These are phyloP conservation scores for Podospora pseudoanserina DNA, from an alignment of 495 filamentous ascomycete genomes.

Conservation along the genomic window DNA sequence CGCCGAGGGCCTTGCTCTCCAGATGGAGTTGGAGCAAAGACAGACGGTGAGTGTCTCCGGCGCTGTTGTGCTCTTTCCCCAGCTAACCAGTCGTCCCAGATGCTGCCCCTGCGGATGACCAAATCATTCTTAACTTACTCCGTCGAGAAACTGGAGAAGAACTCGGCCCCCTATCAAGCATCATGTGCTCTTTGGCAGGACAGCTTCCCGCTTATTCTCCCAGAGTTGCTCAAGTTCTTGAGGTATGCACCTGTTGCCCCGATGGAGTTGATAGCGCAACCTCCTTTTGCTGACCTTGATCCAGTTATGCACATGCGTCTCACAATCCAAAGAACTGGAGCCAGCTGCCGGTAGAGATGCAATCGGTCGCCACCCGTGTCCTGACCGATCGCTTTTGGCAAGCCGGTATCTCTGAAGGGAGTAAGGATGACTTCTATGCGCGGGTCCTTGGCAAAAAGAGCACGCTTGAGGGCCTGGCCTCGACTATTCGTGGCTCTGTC, in stretches of 20 bases:
- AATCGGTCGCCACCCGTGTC: conserved; percentile 70
- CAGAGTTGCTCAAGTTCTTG: conserved; percentile 80
- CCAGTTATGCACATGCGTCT: conserved; percentile 85
- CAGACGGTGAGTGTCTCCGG: conserved; percentile 54
- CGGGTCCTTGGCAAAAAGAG: conserved; percentile 80
- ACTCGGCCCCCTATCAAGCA: conserved; percentile 61
- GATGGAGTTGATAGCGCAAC: neutral
- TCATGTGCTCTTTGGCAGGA: conserved; percentile 80
- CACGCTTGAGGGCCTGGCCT: conserved; percentile 90
- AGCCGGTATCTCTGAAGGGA: conserved; percentile 91
- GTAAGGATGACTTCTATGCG: conserved; percentile 93
- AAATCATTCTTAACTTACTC: conserved; percentile 87
- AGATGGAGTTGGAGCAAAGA: conserved; percentile 68
- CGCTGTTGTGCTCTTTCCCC: neutral
- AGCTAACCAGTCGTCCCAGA: conserved; percentile 35
- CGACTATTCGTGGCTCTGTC: conserved; percentile 82
- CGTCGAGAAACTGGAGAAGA: conserved; percentile 78
- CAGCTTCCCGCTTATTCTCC: conserved; percentile 75
- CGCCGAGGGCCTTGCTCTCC: conserved; percentile 70
- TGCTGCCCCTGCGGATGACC: conserved; percentile 76
- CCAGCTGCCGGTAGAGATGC: conserved; percentile 72
- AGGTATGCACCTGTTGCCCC: conserved; percentile 48
- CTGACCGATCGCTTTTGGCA: conserved; percentile 98
- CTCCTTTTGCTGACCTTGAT: conserved; percentile 15
- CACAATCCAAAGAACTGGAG: conserved; percentile 84